Conservation (phyloP, 2,329 filamentous ascomycete genomes). For the Lizonia empirigonia region DNA sequence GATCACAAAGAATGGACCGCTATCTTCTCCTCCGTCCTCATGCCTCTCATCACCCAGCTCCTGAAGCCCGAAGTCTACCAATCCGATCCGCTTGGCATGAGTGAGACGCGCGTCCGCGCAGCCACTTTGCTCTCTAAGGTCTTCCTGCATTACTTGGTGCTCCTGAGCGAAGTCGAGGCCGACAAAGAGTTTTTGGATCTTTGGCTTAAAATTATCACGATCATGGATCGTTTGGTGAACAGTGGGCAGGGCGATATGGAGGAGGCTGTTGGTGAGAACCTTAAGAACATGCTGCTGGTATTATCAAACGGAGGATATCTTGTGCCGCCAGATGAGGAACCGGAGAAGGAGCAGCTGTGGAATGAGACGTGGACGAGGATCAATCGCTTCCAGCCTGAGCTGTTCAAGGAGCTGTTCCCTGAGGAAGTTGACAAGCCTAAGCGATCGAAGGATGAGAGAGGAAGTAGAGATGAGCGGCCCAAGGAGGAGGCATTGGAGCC, state of each 20-base stretch:
- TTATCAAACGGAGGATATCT: slow-evolving; percentile 91
- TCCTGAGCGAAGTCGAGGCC: slow-evolving; percentile 81
- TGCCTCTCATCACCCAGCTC: slow-evolving; percentile 84
- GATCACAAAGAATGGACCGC: slow-evolving; percentile 92
- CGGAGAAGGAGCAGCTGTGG: slow-evolving; percentile 62
- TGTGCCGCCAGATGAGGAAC: slow-evolving; percentile 66
- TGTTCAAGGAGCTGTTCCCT: slow-evolving; percentile 66
- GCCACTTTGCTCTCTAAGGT: slow-evolving; percentile 93
- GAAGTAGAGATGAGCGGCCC: slow-evolving; percentile 20
- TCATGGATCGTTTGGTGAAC: slow-evolving; percentile 96
- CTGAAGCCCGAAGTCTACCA: slow-evolving; percentile 95
- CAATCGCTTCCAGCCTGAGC: slow-evolving; percentile 63
- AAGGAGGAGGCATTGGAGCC: too few relatives aligned
- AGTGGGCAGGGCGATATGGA: slow-evolving; percentile 93
- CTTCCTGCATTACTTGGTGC: slow-evolving; percentile 88
- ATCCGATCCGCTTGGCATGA: slow-evolving; percentile 89
- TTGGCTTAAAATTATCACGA: slow-evolving; percentile 89
- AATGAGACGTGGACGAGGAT: slow-evolving; percentile 65
- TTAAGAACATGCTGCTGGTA: slow-evolving; percentile 95
- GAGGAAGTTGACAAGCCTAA: slow-evolving; percentile 47
- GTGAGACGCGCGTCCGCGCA: slow-evolving; percentile 89
- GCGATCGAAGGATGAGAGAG: slow-evolving; percentile 25
- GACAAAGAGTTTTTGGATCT: slow-evolving; percentile 90
- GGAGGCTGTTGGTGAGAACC: slow-evolving; percentile 90
- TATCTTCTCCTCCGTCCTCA: slow-evolving; percentile 92